phyloP scores from a whole-genome alignment of 1,284 basidiomycete species.

The Chalciporus sp. region DNA sequence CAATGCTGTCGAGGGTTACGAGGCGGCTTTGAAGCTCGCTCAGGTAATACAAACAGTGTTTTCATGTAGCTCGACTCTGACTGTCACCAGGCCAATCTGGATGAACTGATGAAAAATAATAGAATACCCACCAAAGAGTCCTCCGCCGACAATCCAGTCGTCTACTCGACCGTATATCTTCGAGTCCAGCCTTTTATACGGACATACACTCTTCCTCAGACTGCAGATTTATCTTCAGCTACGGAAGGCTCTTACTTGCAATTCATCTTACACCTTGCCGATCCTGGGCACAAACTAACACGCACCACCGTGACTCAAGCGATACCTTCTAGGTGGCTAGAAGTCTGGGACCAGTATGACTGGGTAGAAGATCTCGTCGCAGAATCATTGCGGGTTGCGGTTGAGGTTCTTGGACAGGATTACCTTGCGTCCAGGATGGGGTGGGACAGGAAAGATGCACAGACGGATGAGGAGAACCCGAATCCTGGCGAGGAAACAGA shows the following conservation, averaged over 20 bases:
- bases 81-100: slow-evolving; percentile 67
- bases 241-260: slow-evolving; percentile 62
- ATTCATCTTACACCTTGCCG: slow-evolving; percentile 83
- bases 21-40: slow-evolving; percentile 80
- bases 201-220: slow-evolving; percentile 49
- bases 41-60: slow-evolving; percentile 50
- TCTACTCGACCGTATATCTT: slow-evolving; percentile 90
- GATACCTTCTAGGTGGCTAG: slow-evolving; percentile 80
- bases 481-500: slow-evolving; percentile 8
- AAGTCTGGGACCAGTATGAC: slow-evolving; percentile 87
- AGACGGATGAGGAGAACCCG: slow-evolving; percentile 4
- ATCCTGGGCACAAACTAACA: slow-evolving; percentile 77
- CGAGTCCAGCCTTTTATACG: slow-evolving; percentile 89
- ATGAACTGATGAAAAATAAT: slow-evolving; percentile 72
- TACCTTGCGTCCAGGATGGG: slow-evolving; percentile 83
- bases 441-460: slow-evolving; percentile 47
- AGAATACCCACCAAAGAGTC: slow-evolving; percentile 43
- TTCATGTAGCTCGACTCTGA: slow-evolving; percentile 2
- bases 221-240: slow-evolving; percentile 24
- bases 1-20: slow-evolving; percentile 83
- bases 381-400: slow-evolving; percentile 77
- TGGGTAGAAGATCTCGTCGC: slow-evolving; percentile 96
- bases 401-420: slow-evolving; percentile 88
- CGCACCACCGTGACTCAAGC: slow-evolving; percentile 82
- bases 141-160: slow-evolving; percentile 70